Percentiles rank a stretch among this genome's conserved stretches.
These are phyloP conservation scores for Spergularia azorica DNA, from an alignment of 179 eudicot genomes.

Conservation along the genomic window DNA sequence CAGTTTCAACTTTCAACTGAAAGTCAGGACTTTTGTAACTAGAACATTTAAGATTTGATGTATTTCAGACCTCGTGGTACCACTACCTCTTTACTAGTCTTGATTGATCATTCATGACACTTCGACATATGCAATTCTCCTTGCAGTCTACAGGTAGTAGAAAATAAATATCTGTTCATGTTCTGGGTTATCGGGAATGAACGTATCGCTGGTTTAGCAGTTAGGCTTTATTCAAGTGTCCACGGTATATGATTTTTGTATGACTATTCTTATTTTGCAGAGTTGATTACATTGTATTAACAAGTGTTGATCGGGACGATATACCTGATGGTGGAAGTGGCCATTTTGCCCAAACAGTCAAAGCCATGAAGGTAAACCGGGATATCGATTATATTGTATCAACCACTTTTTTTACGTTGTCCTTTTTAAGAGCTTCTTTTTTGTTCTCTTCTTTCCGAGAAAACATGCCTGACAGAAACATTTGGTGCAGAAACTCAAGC, in stretches of 20 bases:
- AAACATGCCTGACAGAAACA: conserved; percentile 21
- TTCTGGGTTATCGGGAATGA: neutral
- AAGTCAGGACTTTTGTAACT: no score
- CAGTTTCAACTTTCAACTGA: no score
- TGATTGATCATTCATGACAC: no score
- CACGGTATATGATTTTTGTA: neutral
- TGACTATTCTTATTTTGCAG: conserved; percentile 37
- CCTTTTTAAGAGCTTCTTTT: neutral
- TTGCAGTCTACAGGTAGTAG: neutral
- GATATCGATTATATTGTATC: neutral
- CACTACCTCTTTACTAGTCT: no score
- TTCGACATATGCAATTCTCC: neutral
- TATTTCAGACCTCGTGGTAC: no score
- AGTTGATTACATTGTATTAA: conserved; percentile 92
- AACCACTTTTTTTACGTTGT: neutral
- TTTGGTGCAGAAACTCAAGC: conserved; percentile 73
- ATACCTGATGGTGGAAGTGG: conserved; percentile 96
- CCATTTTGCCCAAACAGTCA: conserved; percentile 90
- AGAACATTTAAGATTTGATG: no score
- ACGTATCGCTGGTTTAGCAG: neutral
- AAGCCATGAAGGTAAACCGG: conserved; percentile 73
- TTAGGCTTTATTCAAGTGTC: neutral
- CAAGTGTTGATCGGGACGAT: conserved; percentile 98
- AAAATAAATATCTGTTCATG: no score
- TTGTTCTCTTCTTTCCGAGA: neutral